phyloP scores from a whole-genome alignment of 176 grass and related monocot species.

The Oryza punctata region DNA sequence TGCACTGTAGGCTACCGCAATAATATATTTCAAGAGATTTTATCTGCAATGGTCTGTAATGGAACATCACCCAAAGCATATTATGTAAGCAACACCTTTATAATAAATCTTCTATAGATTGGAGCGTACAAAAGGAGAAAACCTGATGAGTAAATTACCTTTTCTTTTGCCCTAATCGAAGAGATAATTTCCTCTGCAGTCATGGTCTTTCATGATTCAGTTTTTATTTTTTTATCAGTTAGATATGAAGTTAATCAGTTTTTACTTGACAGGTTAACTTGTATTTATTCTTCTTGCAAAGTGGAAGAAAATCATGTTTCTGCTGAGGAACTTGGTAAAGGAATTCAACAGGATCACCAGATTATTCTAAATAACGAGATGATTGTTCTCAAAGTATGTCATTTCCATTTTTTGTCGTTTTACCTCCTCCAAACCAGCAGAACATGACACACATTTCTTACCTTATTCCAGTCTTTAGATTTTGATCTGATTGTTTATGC shows the following conservation, averaged over 20 bases:
- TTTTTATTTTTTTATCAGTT: conserved; percentile 18
- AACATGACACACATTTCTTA: conserved; percentile 30
- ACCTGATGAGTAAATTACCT: neutral
- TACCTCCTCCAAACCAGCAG: conserved; percentile 25
- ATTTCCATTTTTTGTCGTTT: conserved; percentile 28
- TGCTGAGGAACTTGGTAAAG: conserved; percentile 96
- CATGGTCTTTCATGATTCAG: conserved; percentile 19
- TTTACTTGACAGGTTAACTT: conserved; percentile 80
- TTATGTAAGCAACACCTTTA: conserved; percentile 68
- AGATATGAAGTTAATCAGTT: conserved; percentile 24
- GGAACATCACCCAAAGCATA: conserved; percentile 97
- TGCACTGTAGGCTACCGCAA: conserved; percentile 77
- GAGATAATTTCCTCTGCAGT: neutral
- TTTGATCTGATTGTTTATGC: conserved; percentile 98
- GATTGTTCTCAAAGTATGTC: conserved; percentile 76
- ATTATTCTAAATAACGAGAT: conserved; percentile 96
- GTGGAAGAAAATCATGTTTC: conserved; percentile 99
- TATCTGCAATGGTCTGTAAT: conserved; percentile 95
- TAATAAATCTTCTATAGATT: neutral
- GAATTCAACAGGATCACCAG: conserved; percentile 91
- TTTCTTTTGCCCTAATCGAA: neutral
- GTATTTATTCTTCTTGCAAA: conserved; percentile 97
- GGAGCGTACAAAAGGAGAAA: neutral
- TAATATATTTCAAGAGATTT: conserved; percentile 99
- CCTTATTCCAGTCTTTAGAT: conserved; percentile 66